Evolutionary conservation across 192 early-diverging fungal genomes (phyloP), one percentile per base, ranked within the genome.

Genomic region (Paraglomus occultum): DNA sequence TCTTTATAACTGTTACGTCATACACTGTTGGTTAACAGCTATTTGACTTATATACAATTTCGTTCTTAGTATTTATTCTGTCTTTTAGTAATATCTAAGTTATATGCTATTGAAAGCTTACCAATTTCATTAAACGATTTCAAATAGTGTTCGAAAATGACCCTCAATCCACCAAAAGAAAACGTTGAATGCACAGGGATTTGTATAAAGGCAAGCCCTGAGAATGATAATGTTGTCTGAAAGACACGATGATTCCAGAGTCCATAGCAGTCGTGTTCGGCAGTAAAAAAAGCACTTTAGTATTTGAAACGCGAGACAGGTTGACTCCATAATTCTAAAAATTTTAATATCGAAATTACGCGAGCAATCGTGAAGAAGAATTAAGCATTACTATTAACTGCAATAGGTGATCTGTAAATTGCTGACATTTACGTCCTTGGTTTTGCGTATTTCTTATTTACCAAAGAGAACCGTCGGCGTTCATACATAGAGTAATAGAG

Each of bases 361-460:
- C 50, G n/a, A n/a, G 45, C 54, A 70, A 44, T 47, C 47, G 43
- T 70, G 54, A 45, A 70, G 58, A 20, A 54, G 12, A 7, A 5
- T 58, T 44, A 70, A 42, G 54, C 54, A 12, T 70, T 70, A 42
- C 12, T 4, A 70, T 58, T 59, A n/a, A 58, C 23, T 59, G 38
- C n/a, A 4, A 47, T 70, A 59, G 8, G 47, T 59, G 7, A 70
- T 45, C 47, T 14, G 54, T 54, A 70, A 48, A 59, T 54, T 70
- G 5, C 22, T 57, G 31, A 70, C 31, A 20, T 51, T 53, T 40
- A 70, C 31, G 47, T 70, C 46, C 18, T 70, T 47, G 42, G 68
- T 15, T 70, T 70, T 45, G 40, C 43, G 58, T 54, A 70, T 70
- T 70, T 70, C 6, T 22, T 55, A 70, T 58, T 70, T 49, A 70